phyloP scores from a whole-genome alignment of 306 rosid genomes.

The Leucaena leucocephala region DNA sequence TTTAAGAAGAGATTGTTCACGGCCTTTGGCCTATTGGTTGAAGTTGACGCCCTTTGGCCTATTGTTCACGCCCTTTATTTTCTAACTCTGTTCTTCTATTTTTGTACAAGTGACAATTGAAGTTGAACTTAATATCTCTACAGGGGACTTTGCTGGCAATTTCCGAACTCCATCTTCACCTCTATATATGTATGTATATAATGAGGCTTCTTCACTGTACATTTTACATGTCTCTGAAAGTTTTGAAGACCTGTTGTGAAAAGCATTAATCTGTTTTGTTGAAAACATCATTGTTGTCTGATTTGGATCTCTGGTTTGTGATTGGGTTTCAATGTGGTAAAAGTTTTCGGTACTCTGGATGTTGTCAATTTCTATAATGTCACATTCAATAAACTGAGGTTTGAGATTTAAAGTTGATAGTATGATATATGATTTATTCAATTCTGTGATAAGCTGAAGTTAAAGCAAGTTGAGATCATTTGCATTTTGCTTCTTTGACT shows the following conservation, averaged over 20 bases:
- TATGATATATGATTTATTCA: not conserved
- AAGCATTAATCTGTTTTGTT: not conserved
- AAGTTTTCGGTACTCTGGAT: not conserved
- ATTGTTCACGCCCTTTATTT: not conserved
- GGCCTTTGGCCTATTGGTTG: not conserved
- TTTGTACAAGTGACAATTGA: not conserved
- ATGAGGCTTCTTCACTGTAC: not conserved
- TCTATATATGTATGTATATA: conserved; percentile 12
- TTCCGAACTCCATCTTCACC: not conserved
- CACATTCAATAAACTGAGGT: not conserved
- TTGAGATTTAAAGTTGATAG: not conserved
- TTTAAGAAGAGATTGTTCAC: not conserved
- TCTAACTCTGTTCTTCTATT: not conserved
- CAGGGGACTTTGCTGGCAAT: not conserved
- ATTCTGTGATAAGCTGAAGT: not conserved
- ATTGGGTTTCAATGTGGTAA: not conserved
- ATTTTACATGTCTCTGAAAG: not conserved
- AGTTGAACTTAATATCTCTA: not conserved
- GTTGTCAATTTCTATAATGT: conserved; percentile 16
- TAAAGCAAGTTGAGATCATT: conserved; percentile 21
- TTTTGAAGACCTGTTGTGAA: not conserved
- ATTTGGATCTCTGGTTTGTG: not conserved
- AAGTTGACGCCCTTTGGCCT: not conserved
- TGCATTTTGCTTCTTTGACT: conserved; percentile 2
- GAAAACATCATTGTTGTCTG: conserved; percentile 3